Evolutionary conservation across 768 basidiomycete genomes (phyloP).

Genomic region (Psilocybe azurescens): DNA sequence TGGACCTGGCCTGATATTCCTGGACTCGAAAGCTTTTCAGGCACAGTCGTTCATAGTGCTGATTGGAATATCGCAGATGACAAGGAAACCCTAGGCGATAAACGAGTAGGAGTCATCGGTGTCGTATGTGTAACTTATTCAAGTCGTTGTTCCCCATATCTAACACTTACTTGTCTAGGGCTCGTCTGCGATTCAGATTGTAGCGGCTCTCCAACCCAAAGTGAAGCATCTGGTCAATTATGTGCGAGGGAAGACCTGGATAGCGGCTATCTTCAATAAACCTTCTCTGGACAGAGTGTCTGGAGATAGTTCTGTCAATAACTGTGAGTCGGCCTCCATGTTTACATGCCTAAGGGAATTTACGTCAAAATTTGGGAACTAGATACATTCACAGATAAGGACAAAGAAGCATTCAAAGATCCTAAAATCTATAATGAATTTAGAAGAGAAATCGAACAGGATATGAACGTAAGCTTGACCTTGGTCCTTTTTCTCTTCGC

Average conservation of each 20-base stretch:
- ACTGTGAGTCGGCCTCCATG: slow-evolving; percentile 41
- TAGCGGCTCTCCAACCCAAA: slow-evolving; percentile 59
- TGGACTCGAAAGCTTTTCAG: slow-evolving; percentile 61
- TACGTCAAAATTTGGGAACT: no score
- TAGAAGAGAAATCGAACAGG: slow-evolving; percentile 50
- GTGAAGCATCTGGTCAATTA: slow-evolving; percentile 57
- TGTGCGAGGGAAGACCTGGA: slow-evolving; percentile 66
- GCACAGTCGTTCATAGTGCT: slow-evolving; percentile 67
- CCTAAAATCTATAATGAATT: slow-evolving; percentile 52
- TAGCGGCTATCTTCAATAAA: slow-evolving; percentile 49
- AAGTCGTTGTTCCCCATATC: not conserved
- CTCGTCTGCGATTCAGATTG: slow-evolving; percentile 66
- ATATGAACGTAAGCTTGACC: slow-evolving; percentile 48
- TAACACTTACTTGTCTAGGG: slow-evolving; percentile 41
- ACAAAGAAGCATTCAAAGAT: slow-evolving; percentile 55
- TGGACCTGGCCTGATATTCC: slow-evolving; percentile 75
- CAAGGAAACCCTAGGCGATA: slow-evolving; percentile 51
- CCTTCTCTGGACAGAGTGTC: slow-evolving; percentile 45
- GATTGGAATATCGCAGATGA: slow-evolving; percentile 53
- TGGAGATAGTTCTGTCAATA: slow-evolving; percentile 39
- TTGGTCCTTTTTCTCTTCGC: not conserved
- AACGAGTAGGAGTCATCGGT: slow-evolving; percentile 62
- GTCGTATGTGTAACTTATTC: slow-evolving; percentile 45
- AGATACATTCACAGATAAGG: slow-evolving; percentile 55
- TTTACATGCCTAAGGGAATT: not conserved